Conservation (phyloP, 495 filamentous ascomycete genomes). For the Lasiosphaeris hirsuta region DNA sequence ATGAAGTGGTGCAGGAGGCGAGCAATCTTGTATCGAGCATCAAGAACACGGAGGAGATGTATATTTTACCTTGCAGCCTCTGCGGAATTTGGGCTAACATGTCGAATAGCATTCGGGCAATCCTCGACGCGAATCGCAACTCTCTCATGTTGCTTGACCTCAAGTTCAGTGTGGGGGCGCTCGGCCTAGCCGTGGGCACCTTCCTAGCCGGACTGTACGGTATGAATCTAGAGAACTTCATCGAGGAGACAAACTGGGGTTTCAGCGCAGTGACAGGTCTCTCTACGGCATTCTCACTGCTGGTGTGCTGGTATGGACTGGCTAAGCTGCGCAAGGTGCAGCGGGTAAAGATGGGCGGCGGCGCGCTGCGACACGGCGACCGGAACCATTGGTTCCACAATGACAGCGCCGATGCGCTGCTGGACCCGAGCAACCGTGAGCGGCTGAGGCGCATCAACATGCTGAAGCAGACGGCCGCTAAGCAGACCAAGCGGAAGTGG, state of each 20-base stretch:
- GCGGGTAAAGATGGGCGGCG: slow-evolving; percentile 80
- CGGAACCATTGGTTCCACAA: slow-evolving; percentile 44
- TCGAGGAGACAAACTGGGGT: slow-evolving; percentile 91
- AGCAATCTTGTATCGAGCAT: slow-evolving; percentile 93
- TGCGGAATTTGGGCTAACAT: neutral
- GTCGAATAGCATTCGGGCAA: slow-evolving; percentile 75
- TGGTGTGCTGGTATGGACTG: slow-evolving; percentile 78
- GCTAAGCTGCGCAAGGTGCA: slow-evolving; percentile 81
- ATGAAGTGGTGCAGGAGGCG: slow-evolving; percentile 94
- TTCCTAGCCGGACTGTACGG: slow-evolving; percentile 96
- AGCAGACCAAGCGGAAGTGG: slow-evolving; percentile 37
- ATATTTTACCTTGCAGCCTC: slow-evolving; percentile 27
- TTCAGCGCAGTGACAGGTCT: slow-evolving; percentile 70
- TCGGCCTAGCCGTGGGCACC: slow-evolving; percentile 87
- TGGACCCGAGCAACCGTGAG: slow-evolving; percentile 46
- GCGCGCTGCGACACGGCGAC: slow-evolving; percentile 24
- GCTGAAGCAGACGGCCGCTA: slow-evolving; percentile 34
- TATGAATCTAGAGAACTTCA: slow-evolving; percentile 98
- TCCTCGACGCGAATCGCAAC: slow-evolving; percentile 97
- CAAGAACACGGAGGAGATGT: slow-evolving; percentile 98
- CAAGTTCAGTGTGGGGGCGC: slow-evolving; percentile 91
- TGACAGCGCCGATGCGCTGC: slow-evolving; percentile 37
- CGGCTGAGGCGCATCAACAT: slow-evolving; percentile 43
- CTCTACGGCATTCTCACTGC: slow-evolving; percentile 67
- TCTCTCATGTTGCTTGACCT: slow-evolving; percentile 96